Base-by-base conservation (phyloP, 345 rosid species). In the Euphorbia peplus region DNA sequence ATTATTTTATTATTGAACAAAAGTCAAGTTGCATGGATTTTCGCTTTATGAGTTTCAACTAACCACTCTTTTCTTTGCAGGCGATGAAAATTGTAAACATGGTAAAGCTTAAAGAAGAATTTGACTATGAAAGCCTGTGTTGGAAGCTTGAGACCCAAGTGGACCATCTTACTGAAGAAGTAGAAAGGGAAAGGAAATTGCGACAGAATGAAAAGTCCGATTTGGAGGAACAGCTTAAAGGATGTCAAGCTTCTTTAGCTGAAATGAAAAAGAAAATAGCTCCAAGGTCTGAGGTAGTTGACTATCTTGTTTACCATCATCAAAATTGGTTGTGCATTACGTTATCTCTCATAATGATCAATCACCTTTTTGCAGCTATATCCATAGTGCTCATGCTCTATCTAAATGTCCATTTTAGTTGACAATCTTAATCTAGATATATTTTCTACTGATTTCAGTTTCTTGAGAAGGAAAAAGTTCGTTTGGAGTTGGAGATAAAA, bases 71-170 rank as follows among this genome's bases (percentile, higher is more conserved):
- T 75, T 51, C 67, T 74, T 79, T 77, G 77, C 88, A 93, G 98
- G 98, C 98, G 26, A 90, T 90, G 97, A 93, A 89, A 81, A 80
- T 93, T 64, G 92, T 90, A n/a, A 93, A 93, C 77, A 77, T 83
- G 91, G 81, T 89, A 65, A 93, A 90, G 84, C 91, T 90, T 75
- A 93, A 85, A 82, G 97, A 90, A 81, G 98, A 93, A 81, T 86
- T 85, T 75, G 98, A 93, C 69, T 93, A 90, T 68, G 96, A 89
- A 86, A 86, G 97, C 79, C 83, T 89, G 63, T 87, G 93, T 75
- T 85, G 93, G 82, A 84, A 86, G 86, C 93, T 90, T 61, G 88
- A 85, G 84, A 75, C 71, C 73, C 96, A 86, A 79, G 85, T 90
- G 67, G 97, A 93, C 76, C 82, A 82, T 70, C 97, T 93, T 72